These are phyloP conservation scores for Zizania latifolia DNA, from an alignment of 176 grass and related monocot genomes.

Conservation along the genomic window DNA sequence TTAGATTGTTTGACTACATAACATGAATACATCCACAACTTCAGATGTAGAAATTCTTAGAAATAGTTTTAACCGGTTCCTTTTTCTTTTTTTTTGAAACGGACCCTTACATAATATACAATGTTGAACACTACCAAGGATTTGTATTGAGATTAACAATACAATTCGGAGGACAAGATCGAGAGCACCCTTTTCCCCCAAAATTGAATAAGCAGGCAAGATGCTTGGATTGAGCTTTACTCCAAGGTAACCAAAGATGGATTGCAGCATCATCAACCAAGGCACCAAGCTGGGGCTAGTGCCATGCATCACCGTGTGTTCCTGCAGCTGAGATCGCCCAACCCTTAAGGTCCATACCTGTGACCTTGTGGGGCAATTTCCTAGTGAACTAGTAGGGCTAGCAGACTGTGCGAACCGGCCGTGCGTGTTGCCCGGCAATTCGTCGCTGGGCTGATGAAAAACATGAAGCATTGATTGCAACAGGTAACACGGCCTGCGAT, in stretches of 20 bases:
- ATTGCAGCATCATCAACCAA: constrained; percentile 9
- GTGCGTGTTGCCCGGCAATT: not conserved
- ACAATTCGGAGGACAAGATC: constrained; percentile 41
- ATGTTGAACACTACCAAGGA: constrained; percentile 21
- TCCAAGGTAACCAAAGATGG: constrained; percentile 32
- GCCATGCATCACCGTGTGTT: constrained; percentile 18
- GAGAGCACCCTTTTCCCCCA: not conserved
- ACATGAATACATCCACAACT: not conserved
- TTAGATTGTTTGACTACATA: too few relatives aligned
- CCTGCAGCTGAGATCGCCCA: constrained; percentile 3
- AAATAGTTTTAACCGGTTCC: too few relatives aligned
- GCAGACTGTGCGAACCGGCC: not conserved
- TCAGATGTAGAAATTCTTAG: too few relatives aligned
- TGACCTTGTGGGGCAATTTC: not conserved
- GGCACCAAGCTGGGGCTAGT: not conserved
- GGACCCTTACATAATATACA: not conserved
- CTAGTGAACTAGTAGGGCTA: not conserved
- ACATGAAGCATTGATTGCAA: not conserved
- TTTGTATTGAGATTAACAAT: constrained; percentile 19
- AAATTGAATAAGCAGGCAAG: not conserved
- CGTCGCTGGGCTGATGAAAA: too few relatives aligned
- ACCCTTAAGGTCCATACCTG: constrained; percentile 11
- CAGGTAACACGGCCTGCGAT: not conserved
- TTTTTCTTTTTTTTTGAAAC: too few relatives aligned
- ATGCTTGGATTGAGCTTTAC: constrained; percentile 58